Conservation (phyloP, 768 basidiomycete genomes). For the Lactarius vividus region DNA sequence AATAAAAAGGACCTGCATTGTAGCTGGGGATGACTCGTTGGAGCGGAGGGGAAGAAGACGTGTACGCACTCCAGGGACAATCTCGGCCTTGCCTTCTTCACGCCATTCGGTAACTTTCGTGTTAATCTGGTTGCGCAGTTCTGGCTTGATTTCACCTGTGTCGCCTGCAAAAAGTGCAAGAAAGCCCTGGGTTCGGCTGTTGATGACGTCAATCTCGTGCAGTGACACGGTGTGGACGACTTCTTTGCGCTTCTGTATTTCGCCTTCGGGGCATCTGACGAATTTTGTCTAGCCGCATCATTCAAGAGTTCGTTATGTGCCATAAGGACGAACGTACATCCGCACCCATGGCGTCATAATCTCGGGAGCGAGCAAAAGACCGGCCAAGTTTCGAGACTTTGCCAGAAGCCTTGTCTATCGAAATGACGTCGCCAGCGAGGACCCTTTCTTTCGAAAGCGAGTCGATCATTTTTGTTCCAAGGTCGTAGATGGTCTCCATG, state of each 20-base stretch:
- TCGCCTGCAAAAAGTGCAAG: slow-evolving; percentile 93
- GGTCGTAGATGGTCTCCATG: slow-evolving; percentile 99
- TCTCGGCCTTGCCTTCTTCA: slow-evolving; percentile 97
- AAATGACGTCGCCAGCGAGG: slow-evolving; percentile 88
- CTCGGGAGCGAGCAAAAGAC: slow-evolving; percentile 94
- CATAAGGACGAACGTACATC: slow-evolving; percentile 60
- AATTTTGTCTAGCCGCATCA: slow-evolving; percentile 78
- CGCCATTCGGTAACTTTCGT: slow-evolving; percentile 96
- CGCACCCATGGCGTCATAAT: slow-evolving; percentile 99
- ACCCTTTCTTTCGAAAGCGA: slow-evolving; percentile 97
- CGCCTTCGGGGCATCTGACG: slow-evolving; percentile 96
- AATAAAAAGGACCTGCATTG: slow-evolving; percentile 85
- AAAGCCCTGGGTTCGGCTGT: slow-evolving; percentile 97
- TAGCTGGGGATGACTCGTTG: slow-evolving; percentile 1
- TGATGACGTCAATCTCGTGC: slow-evolving; percentile 99
- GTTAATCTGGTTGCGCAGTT: slow-evolving; percentile 94
- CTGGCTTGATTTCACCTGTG: slow-evolving; percentile 98
- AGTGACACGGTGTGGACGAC: slow-evolving; percentile 96
- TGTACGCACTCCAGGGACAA: slow-evolving; percentile 84
- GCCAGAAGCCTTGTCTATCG: slow-evolving; percentile 96
- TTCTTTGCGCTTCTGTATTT: slow-evolving; percentile 96
- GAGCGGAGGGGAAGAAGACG: neutral
- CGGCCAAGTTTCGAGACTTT: slow-evolving; percentile 95
- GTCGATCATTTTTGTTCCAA: slow-evolving; percentile 99
- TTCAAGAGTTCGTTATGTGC: neutral